Evolutionary conservation across 1,284 basidiomycete species (phyloP), one percentile per base, ranked within the genome.

Genomic region (Sporisorium scitamineum): DNA sequence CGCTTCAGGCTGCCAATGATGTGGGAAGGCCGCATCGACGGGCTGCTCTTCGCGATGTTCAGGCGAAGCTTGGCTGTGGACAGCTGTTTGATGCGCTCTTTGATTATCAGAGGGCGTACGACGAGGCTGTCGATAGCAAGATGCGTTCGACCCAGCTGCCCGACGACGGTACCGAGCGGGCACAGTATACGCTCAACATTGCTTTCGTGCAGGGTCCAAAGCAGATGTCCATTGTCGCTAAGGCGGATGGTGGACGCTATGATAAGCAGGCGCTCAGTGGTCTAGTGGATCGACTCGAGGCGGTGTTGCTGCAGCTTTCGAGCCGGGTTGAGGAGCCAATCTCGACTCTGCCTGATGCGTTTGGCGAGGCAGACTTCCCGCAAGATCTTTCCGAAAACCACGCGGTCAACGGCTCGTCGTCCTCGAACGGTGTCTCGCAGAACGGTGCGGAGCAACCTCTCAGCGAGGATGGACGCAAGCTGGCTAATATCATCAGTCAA

Each of bases 171-270:
- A 47, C 47, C 24, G 63, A 67, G 18, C 55, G 51, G 20, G 53
- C 74, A 1, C 80, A 83, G 54, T 83, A 83, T 27, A 70, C 79
- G 16, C 67, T 83, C 56, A 83, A 83, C 44, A 62, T 83, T 7
- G 80, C 75, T 18, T 70, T 82, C 39, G 67, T 78, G 2, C 70
- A 77, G 29, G 63, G 62, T n/a, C 54, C 70, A 20, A 50, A 54
- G 16, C 42, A 37, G 51, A 55, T 82, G 51, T 57, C 57, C 18
- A 65, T 82, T 7, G 64, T 78, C 4, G 77, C 66, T 18, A 79
- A 72, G 26, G 80, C 80, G 3, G 74, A 69, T 29, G 27, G 62
- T 8, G 39, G 51, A 31, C 52, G 57, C 14, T 77, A 72, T 44
- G 57, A 62, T 50, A 39, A 53, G 11, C 20, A 24, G 14, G 51